Base-by-base conservation (phyloP, 148 eudicot species). In the Bassia scoparia region DNA sequence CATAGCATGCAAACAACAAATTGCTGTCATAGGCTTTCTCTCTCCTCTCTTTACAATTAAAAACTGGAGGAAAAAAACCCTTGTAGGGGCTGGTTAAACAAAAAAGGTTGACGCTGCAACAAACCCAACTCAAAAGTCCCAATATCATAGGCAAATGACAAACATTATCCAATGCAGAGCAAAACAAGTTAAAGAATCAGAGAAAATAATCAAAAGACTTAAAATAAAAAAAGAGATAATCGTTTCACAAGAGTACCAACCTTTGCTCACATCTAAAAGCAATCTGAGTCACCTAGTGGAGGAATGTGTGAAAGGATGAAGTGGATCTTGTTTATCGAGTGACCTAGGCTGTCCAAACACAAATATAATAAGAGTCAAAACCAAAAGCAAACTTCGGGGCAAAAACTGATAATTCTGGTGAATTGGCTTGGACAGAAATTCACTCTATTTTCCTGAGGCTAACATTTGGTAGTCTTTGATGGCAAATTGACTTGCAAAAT, bases 241-340 rank as follows among this genome's bases (percentile, higher is more conserved):
- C 54, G 18, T 50, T 50, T 50, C 54, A 18, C 2, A 50, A 50
- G 20, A 5, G 54, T 50, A 50, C 2, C 20, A 5, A 50, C 54
- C 54, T 4, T 50, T 4, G 54, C 54, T 50, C 54, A 50, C 54
- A 50, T n/a, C 18, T 50, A 21, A 50, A 50, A 50, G 7, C 83
- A 82, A 52, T 79, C 86, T 37, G 76, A 52, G 65, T 69, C 74
- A 55, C 86, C 86, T 4, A 84, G 78, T 77, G 87, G 80, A 61
- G 93, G 98, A 72, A 91, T 87, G 61, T 70, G 85, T 50, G 88
- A 85, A 54, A 94, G 74, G 37, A 94, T 80, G 71, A 74, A 79
- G 67, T 86, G 76, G 62, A 89, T 80, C 85, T 89, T 91, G 46
- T 71, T 80, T 50, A 86, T 77, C 12, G 89, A 81, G 49, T 81